Evolutionary conservation across 2,329 filamentous ascomycete species (phyloP), one percentile per base, ranked within the genome.

Genomic region (Emericellopsis cladophorae): DNA sequence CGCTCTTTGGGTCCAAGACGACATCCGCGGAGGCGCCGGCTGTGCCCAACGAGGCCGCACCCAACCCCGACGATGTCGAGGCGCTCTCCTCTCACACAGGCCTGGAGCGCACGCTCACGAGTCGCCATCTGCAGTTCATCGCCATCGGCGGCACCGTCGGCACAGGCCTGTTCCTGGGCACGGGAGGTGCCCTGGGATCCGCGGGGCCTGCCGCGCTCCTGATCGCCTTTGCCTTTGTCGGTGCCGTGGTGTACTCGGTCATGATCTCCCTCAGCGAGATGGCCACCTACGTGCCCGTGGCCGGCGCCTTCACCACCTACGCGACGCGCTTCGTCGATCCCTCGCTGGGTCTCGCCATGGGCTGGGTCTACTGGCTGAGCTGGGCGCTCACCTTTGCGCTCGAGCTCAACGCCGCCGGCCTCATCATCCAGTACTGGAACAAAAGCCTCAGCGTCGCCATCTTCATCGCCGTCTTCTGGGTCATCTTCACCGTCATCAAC

Each of bases 291-390:
- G 78, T 89, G 23, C 86, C 86, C 6, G 77, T 89, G 31, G 68
- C 81, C 16, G 85, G 83, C 43, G 80, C 81, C 33, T 89, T 89
- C 55, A 84, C 82, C 24, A 72, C 79, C 34, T 90, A 88, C 51
- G 82, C 84, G 18, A 72, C 77, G 32, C 80, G 84, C 15, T 86
- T 90, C 51, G 71, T 87, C 47, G 79, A 84, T 52, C 78, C 76
- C 10, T 79, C 78, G 42, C 65, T 87, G 37, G 82, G 81, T 7
- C 88, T 88, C 51, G 72, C 82, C 16, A 82, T 88, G 71, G 84
- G 84, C 16, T 89, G 83, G 83, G 79, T 85, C 44, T 89, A 89
- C 60, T 89, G 81, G 79, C 87, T 87, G 54, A 79, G 73, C 31
- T 89, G 80, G 81, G 70, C 77, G 15, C 76, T 81, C 43, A 86